Percentiles rank a stretch among this genome's conserved stretches.
Conservation (phyloP, 768 basidiomycete genomes). For the Phaeolepiota aurea region DNA sequence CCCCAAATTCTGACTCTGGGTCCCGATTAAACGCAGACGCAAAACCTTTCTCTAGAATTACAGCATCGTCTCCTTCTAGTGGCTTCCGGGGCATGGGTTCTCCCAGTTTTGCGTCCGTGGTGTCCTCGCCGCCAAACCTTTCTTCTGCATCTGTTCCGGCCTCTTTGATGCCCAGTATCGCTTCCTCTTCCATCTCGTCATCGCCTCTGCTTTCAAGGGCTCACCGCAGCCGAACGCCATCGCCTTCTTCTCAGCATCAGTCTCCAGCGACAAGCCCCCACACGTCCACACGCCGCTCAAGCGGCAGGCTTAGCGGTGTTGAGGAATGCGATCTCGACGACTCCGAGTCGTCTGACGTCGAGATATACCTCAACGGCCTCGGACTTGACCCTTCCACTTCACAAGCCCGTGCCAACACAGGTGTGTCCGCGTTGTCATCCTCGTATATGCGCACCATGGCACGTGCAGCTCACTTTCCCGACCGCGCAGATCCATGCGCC, state of each 20-base stretch:
- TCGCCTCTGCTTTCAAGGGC: not conserved
- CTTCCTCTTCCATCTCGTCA: not conserved
- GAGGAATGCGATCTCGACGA: conserved; percentile 11
- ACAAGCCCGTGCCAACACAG: conserved; percentile 11
- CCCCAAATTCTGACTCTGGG: conserved; percentile 1
- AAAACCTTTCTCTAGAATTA: not conserved
- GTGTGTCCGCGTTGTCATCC: conserved; percentile 5
- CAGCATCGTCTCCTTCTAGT: not conserved
- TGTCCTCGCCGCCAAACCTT: not conserved
- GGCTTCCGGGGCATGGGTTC: not conserved
- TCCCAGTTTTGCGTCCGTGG: not conserved
- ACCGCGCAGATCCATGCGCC: not conserved
- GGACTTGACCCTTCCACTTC: conserved; percentile 20
- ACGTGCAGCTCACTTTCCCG: not conserved
- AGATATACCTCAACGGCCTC: conserved; percentile 25
- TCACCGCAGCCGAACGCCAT: not conserved
- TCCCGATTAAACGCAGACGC: not conserved
- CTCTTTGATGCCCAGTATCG: not conserved
- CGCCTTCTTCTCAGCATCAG: not conserved
- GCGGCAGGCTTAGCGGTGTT: conserved; percentile 1
- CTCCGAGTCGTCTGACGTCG: conserved; percentile 19
- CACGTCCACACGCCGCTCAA: not conserved
- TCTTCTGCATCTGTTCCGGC: not conserved
- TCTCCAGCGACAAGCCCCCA: not conserved
- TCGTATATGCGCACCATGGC: not conserved